Evolutionary conservation across 2,329 filamentous ascomycete species (phyloP).

Genomic region (Trichophyton verrucosum): DNA sequence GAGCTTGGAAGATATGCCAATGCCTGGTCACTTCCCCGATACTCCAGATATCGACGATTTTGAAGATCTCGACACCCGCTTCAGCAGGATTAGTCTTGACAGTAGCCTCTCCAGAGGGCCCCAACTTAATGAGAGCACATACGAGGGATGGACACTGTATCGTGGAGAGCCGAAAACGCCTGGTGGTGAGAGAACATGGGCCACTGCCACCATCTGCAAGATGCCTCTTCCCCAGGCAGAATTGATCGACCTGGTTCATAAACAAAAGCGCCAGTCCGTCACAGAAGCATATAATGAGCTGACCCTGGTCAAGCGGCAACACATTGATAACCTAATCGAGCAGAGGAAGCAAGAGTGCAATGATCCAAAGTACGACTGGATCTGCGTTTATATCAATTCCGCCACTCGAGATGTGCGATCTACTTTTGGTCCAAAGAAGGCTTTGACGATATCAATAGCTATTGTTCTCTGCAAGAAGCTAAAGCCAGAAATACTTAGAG

Average conservation of each 20-base stretch:
- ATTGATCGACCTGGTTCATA: conserved; percentile 21
- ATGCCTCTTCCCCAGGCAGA: conserved; percentile 25
- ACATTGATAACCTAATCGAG: conserved; percentile 26
- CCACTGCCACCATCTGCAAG: conserved; percentile 18
- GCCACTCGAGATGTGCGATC: conserved; percentile 18
- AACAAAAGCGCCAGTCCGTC: conserved; percentile 20
- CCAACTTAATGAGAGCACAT: conserved; percentile 7
- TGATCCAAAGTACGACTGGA: conserved; percentile 26
- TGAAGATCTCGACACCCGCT: conserved; percentile 6
- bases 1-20: not conserved
- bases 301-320: conserved; percentile 19
- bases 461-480: not conserved
- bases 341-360: conserved; percentile 18
- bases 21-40: not conserved
- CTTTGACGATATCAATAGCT: not conserved
- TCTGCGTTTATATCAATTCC: conserved; percentile 25
- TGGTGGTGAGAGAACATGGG: conserved; percentile 24
- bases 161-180: conserved; percentile 20
- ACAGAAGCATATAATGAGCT: conserved; percentile 22
- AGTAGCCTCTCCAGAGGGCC: not conserved
- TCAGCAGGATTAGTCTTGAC: conserved; percentile 10
- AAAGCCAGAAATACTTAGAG: not conserved
- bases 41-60: conserved; percentile 5
- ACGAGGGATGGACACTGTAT: conserved; percentile 28
- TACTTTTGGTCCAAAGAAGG: not conserved